Base-by-base conservation (phyloP, 2,329 filamentous ascomycete genomes). In the Amphichorda felina region DNA sequence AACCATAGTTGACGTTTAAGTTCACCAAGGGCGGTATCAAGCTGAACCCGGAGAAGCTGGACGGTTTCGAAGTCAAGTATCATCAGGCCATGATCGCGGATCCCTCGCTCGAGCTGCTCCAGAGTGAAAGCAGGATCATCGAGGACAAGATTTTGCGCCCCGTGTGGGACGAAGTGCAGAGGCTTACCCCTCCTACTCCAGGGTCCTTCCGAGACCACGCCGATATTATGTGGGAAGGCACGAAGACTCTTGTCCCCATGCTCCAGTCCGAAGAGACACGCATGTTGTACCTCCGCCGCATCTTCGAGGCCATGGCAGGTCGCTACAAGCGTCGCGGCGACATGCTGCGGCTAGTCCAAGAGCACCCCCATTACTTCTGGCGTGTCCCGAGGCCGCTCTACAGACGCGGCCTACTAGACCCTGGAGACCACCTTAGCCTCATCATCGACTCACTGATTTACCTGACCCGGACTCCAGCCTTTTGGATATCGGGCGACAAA, bases 1-100 rank as follows among this genome's bases (percentile, higher is more conserved):
- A 8, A 8, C 6, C 2, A 22, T 18, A 85, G 72, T 89, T 95
- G 52, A 76, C 79, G 31, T 68, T 94, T 44, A 87, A 86, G 50
- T 93, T 95, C 59, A 96, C 87, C 3, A 84, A 82, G 47, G 89
- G 89, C 8, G 88, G 95, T 53, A 85, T 88, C 6, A 80, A 82
- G 11, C 84, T 95, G 14, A 77, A 82, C 15, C 72, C 79, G 34
- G 75, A 78, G 33, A 98, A 96, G 52, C 69, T 96, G 13, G 71
- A 75, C 46, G 85, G 79, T 54, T 70, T 96, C 33, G 37, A 39
- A 9, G 19, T 32, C 8, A 32, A 27, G 6, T 36, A 35, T 21
- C 33, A 27, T 29, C 19, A 27, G 5, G 16, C 33, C 27, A 35
- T 31, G 15, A 17, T 39, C n/a, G 16, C 13, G 10, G 17, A 14